Evolutionary conservation across 2,329 filamentous ascomycete genomes (phyloP).

Genomic region (Rhynchosporium graminicola): DNA sequence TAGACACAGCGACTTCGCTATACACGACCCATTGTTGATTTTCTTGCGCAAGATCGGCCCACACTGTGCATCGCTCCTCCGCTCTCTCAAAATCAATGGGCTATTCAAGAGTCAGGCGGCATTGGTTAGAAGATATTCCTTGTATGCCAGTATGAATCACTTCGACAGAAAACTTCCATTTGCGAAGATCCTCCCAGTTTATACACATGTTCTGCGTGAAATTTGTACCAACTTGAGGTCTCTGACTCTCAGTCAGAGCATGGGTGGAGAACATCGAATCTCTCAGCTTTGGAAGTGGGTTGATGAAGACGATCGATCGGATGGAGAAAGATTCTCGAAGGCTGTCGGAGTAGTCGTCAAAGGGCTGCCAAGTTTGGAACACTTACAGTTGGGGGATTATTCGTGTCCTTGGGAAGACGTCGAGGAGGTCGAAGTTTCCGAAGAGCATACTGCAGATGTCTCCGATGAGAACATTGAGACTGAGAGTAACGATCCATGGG

Average conservation of each 20-base stretch:
- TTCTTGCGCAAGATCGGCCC: background rate
- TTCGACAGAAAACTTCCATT: background rate
- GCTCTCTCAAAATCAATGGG: background rate
- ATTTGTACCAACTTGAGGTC: background rate
- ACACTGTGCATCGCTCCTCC: background rate
- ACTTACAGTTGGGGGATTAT: background rate
- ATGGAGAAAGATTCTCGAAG: background rate
- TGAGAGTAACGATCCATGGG: no score
- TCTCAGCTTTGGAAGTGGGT: no score
- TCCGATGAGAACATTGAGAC: background rate
- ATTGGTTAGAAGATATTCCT: no score
- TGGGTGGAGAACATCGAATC: no score
- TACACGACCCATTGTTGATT: background rate
- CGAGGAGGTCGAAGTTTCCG: no score
- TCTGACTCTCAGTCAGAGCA: background rate
- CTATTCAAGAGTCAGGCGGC: no score
- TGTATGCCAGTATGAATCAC: background rate
- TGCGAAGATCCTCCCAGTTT: background rate
- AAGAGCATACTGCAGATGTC: background rate
- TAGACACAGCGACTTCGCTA: background rate
- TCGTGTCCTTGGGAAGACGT: no score
- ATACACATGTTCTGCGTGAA: background rate
- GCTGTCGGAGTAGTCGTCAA: background rate
- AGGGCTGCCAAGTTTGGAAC: background rate
- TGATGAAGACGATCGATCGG: background rate